Percentiles rank a stretch among this genome's conserved stretches.
These are phyloP conservation scores for Aspergillus persii DNA, from an alignment of 2,329 filamentous ascomycete species.

Conservation along the genomic window DNA sequence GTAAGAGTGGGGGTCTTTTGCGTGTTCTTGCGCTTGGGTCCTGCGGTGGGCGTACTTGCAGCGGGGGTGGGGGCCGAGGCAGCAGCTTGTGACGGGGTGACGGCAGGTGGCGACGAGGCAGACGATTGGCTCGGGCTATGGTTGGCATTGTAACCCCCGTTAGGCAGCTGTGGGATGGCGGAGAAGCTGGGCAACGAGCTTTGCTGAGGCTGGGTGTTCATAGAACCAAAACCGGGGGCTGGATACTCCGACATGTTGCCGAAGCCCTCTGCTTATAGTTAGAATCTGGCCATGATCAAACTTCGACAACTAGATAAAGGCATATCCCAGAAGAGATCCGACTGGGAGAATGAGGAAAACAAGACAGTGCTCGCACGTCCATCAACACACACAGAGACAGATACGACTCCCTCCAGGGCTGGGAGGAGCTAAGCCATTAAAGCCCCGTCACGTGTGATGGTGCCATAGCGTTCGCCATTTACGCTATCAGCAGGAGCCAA, in stretches of 20 bases:
- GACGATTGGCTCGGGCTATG: constrained; percentile 16
- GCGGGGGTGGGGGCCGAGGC: constrained; percentile 16
- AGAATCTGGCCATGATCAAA: not conserved
- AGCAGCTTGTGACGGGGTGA: constrained; percentile 17
- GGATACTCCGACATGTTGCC: constrained; percentile 32
- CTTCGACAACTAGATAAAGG: not conserved
- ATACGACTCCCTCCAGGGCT: not conserved
- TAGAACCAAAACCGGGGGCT: constrained; percentile 26
- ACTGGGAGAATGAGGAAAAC: not conserved
- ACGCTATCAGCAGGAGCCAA: constrained; percentile 21
- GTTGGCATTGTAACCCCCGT: constrained; percentile 15
- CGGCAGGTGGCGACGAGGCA: constrained; percentile 15
- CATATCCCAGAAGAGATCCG: not conserved
- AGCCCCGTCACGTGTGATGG: constrained; percentile 36
- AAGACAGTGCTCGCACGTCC: not conserved
- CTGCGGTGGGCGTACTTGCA: constrained; percentile 20
- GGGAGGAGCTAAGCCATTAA: too few relatives aligned
- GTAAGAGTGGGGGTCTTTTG: constrained; percentile 41
- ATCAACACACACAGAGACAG: not conserved
- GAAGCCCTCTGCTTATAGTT: constrained; percentile 28
- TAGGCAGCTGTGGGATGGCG: constrained; percentile 19
- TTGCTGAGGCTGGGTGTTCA: constrained; percentile 23
- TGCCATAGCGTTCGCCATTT: constrained; percentile 28
- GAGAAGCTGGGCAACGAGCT: constrained; percentile 21
- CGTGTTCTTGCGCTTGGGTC: constrained; percentile 39